Base-by-base conservation (phyloP, 1,284 basidiomycete genomes). In the Marasmius oreades region DNA sequence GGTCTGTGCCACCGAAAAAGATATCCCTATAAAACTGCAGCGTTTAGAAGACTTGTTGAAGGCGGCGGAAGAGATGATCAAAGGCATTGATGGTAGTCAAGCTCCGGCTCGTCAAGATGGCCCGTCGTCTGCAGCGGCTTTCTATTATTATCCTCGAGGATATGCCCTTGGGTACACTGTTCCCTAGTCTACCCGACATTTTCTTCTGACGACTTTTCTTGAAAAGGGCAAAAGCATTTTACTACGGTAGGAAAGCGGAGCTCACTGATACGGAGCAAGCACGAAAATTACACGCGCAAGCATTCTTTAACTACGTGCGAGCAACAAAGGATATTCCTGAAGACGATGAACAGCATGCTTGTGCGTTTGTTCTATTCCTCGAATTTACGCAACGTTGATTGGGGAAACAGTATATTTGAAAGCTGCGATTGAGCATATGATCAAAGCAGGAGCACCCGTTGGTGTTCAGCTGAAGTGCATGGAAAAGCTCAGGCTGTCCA, bases 341-440 rank as follows among this genome's bases (percentile, higher is more conserved):
- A 46, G 70, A 71, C 53, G 70, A 72, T 50, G 66, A 70, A 37
- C 20, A 59, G 5, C 64, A 68, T 52, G 52, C 62, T 7, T 68
- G 70, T 70, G 59, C 12, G 60, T 56, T 24, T 16, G 1, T 28
- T 28, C 24, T 39, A 20, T 24, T 16, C 56, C 64, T n/a, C 26
- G 26, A 31, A 31, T 12, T 20, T 26, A 31, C 5, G 2, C 23
- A 11, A 12, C 16, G 4, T n/a, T 6, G 28, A 16, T 16, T 12
- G 5, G 8, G n/a, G 5, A 8, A n/a, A 31, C 20, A 50, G 47
- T 31, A 4, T 50, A 18, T 8, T 31, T 50, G 6, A 26, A 31
- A 16, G 47, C 31, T 31, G 47, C 47, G 18, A 4, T 50, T 11
- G 11, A 31, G 18, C 24, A 50, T 18, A 50, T 50, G 47, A 31